A percentile compares a stretch with the other conserved stretches of the same genome.
Evolutionary conservation across 441 rosid species (phyloP).

Genomic region (Gossypium schwendimanii): DNA sequence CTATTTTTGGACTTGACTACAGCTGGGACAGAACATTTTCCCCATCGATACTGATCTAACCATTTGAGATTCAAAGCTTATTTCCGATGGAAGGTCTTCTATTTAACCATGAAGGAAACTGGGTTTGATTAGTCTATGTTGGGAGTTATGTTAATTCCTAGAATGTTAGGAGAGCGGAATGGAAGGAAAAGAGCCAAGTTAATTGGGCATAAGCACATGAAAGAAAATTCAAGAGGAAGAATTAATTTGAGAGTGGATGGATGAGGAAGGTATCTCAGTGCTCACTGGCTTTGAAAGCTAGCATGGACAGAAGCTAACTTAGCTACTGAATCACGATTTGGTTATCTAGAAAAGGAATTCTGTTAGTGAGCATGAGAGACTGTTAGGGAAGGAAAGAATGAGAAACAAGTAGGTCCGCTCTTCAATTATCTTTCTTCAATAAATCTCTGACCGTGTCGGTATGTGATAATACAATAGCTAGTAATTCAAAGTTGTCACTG

Average conservation of each 20-base stretch:
- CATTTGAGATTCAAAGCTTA: constrained; percentile 5
- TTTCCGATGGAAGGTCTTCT: not conserved
- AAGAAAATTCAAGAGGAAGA: not conserved
- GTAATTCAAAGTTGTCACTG: not conserved
- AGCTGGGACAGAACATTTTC: not conserved
- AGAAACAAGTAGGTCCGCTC: not conserved
- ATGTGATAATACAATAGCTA: not conserved
- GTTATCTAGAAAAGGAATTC: not conserved
- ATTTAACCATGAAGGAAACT: constrained; percentile 1
- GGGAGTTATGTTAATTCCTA: not conserved
- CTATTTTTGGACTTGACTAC: constrained; percentile 4
- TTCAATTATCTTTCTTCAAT: not conserved
- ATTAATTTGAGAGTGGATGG: not conserved
- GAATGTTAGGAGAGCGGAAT: not conserved
- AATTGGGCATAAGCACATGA: not conserved
- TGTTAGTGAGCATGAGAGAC: not conserved
- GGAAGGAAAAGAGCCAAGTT: not conserved
- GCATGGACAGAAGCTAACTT: not conserved
- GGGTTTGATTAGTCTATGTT: not conserved
- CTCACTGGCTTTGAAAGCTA: not conserved
- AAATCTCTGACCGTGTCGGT: not conserved
- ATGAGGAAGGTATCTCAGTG: not conserved
- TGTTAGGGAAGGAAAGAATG: not conserved
- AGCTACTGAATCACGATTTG: not conserved
- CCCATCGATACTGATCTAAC: not conserved